Base-by-base conservation (phyloP, 2,329 filamentous ascomycete species). In the Fusarium sublunatum region DNA sequence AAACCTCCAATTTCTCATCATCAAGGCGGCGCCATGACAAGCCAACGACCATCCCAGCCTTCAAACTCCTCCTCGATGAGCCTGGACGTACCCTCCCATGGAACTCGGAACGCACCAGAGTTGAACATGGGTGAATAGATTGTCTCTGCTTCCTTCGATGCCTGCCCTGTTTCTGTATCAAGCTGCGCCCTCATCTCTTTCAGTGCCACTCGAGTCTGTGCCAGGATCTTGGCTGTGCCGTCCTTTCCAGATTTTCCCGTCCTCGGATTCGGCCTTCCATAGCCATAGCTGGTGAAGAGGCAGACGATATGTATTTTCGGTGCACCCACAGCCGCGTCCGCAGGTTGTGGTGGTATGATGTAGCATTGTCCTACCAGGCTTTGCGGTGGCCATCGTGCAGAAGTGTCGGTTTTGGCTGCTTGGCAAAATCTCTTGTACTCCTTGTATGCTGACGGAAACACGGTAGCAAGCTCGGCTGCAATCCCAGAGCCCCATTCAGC, bases 401-500 rank as follows among this genome's bases (percentile, higher is more conserved):
- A 47, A 1, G 47, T 13, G 28, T 53, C 38, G 4, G 57, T 25
- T 35, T 64, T 70, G n/a, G 58, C 62, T 26, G 44, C 38, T 10
- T 64, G 26, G 53, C 71, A 75, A 54, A 69, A 72, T 1, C 7
- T 44, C 6, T 68, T 64, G 57, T 75, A 74, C 2, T 53, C 53
- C 15, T 35, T 39, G n/a, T 48, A 71, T 2, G 73, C 70, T 2
- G 58, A 56, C 0, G 72, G 72, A 9, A 74, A 75, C 6, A 71
- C 56, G 2, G 26, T n/a, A 0, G 59, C 64, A 0, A 75, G 63
- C 39, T 74, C 71, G 13, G 63, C 56, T 6, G 72, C 71, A 34
- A 75, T 65, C 13, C 74, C 72, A 2, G 67, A 58, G 28, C 70
- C 73, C 72, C 74, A 76, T 34, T 62, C 54, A 2, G 59, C 73